Conservation (phyloP, 495 filamentous ascomycete genomes). For the Alectoria sarmentosa region DNA sequence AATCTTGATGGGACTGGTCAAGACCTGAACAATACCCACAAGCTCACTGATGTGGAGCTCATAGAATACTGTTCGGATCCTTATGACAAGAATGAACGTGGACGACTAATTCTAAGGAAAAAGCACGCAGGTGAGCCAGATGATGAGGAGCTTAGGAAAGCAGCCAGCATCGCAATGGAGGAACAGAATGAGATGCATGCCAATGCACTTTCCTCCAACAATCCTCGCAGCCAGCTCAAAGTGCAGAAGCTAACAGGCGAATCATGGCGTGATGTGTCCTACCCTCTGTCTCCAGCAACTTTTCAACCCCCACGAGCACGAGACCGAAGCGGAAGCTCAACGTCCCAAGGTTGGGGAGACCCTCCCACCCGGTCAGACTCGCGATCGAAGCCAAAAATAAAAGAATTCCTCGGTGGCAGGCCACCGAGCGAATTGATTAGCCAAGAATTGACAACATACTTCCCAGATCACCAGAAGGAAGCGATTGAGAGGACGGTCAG, state of each 20-base stretch:
- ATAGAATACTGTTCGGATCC: constrained; percentile 75
- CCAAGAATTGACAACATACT: constrained; percentile 90
- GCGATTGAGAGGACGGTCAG: constrained; percentile 91
- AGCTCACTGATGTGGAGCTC: constrained; percentile 75
- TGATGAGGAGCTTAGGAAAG: constrained; percentile 68
- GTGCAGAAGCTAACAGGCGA: constrained; percentile 79
- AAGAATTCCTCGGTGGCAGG: constrained; percentile 78
- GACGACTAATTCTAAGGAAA: constrained; percentile 82
- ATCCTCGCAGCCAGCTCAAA: constrained; percentile 61
- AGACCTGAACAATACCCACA: constrained; percentile 66
- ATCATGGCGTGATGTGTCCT: constrained; percentile 71
- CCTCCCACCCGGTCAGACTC: constrained; percentile 46
- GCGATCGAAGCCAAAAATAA: constrained; percentile 51
- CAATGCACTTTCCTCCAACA: constrained; percentile 55
- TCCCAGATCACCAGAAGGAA: constrained; percentile 88
- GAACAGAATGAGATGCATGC: constrained; percentile 69
- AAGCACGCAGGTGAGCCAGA: constrained; percentile 83
- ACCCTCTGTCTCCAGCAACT: constrained; percentile 72
- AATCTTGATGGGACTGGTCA: constrained; percentile 76
- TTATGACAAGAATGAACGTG: constrained; percentile 55
- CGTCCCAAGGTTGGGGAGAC: constrained; percentile 42
- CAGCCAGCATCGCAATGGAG: constrained; percentile 75
- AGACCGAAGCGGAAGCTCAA: constrained; percentile 50
- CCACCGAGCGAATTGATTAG: constrained; percentile 97
- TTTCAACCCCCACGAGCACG: constrained; percentile 40